These are phyloP conservation scores for Trichophyton equinum DNA, from an alignment of 2,329 filamentous ascomycete species.

Conservation along the genomic window DNA sequence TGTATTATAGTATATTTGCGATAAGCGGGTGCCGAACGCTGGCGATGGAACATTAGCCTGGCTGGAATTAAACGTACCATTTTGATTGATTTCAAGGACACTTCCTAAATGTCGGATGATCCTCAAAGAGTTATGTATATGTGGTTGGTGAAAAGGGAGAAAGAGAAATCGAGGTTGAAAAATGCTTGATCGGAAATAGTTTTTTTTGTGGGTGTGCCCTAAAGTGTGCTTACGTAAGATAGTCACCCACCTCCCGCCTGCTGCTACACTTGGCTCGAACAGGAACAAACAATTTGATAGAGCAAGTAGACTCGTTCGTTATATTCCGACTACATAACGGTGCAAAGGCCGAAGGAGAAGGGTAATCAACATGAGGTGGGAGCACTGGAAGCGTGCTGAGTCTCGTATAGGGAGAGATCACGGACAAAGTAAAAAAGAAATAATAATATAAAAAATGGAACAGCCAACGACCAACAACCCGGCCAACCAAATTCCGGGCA, in stretches of 20 bases:
- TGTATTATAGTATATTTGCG: not conserved
- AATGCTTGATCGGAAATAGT: not conserved
- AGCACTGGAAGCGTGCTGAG: not conserved
- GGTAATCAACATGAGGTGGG: not conserved
- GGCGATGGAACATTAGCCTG: not conserved
- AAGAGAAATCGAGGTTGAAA: not conserved
- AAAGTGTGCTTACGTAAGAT: not conserved
- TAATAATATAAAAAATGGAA: not conserved
- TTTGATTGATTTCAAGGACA: slow-evolving; percentile 26
- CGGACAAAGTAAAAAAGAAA: not conserved
- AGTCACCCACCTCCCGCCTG: not conserved
- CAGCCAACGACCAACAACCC: not conserved
- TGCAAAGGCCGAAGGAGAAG: not conserved
- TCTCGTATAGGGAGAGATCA: not conserved
- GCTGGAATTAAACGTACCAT: slow-evolving; percentile 30
- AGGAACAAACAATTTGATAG: not conserved
- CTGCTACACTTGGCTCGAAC: too few species aligned
- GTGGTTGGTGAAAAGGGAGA: not conserved
- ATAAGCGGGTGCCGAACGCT: not conserved
- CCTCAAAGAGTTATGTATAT: slow-evolving; percentile 38
- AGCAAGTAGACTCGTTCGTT: not conserved
- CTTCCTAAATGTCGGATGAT: slow-evolving; percentile 38
- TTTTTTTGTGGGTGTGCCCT: not conserved
- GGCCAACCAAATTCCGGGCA: not conserved
- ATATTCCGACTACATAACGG: not conserved